Conservation (phyloP, 169 alveolate species). For the Neospora caninum region DNA sequence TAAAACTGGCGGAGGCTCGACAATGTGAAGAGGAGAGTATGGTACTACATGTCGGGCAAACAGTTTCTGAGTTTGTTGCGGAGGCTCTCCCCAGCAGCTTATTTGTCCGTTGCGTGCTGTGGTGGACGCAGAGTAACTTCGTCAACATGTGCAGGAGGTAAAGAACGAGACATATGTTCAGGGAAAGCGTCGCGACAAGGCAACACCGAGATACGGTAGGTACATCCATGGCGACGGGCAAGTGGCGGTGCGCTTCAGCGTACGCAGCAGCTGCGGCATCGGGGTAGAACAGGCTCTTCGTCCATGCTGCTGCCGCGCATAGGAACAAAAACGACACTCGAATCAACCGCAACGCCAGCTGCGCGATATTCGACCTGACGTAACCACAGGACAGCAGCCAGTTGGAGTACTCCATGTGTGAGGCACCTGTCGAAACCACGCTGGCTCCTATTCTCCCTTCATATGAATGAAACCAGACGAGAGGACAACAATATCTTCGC, state of each 20-base stretch:
- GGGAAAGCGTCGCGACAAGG: background rate
- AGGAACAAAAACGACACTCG: background rate
- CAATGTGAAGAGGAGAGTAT: too few relatives aligned
- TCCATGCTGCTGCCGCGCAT: conserved; percentile 21
- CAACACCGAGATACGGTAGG: conserved; percentile 25
- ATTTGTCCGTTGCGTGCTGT: too few relatives aligned
- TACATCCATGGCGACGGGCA: background rate
- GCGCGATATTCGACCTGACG: background rate
- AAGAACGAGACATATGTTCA: background rate
- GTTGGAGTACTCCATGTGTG: background rate
- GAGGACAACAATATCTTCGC: too few relatives aligned
- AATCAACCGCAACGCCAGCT: background rate
- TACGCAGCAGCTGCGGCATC: background rate
- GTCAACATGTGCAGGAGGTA: conserved; percentile 13
- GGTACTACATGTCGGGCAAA: too few relatives aligned
- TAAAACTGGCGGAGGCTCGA: too few relatives aligned
- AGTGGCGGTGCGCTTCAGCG: background rate
- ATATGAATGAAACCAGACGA: too few relatives aligned
- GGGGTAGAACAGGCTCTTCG: background rate
- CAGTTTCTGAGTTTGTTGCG: too few relatives aligned
- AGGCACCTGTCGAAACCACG: background rate
- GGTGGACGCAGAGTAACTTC: background rate
- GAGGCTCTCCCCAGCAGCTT: too few relatives aligned
- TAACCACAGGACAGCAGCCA: background rate
- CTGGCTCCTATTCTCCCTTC: background rate